Evolutionary conservation across 2,329 filamentous ascomycete genomes (phyloP).

Genomic region (Bipolaris oryzae): DNA sequence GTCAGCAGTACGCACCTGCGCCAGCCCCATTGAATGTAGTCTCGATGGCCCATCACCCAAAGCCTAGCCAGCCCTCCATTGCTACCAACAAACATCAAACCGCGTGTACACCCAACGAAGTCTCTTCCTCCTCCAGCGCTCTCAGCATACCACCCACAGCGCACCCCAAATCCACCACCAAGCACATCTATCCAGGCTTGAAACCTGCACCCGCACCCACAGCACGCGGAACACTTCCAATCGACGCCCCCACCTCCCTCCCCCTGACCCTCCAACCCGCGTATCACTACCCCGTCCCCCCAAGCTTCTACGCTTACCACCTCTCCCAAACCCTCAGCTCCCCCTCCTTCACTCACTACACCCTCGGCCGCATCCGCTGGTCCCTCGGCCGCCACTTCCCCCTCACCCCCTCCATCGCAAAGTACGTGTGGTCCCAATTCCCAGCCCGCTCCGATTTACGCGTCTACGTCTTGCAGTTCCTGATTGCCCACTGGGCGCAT

Average conservation of each 20-base stretch:
- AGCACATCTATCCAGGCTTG: too few relatives aligned
- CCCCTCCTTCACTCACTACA: slow-evolving; percentile 21
- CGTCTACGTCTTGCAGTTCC: slow-evolving; percentile 19
- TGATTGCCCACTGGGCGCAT: slow-evolving; percentile 17
- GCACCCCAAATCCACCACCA: too few relatives aligned
- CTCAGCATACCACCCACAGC: not conserved
- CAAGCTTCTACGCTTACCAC: slow-evolving; percentile 24
- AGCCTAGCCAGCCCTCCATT: not conserved
- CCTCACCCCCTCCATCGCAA: slow-evolving; percentile 19
- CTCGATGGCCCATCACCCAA: not conserved
- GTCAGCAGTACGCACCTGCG: not conserved
- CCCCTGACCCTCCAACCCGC: too few relatives aligned
- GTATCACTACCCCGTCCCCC: not conserved
- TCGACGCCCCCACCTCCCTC: too few relatives aligned
- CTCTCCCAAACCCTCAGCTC: slow-evolving; percentile 21
- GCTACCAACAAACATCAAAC: not conserved
- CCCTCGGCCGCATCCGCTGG: slow-evolving; percentile 16
- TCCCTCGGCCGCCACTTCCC: slow-evolving; percentile 16
- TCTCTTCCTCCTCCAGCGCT: not conserved
- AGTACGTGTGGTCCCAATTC: slow-evolving; percentile 14
- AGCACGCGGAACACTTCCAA: too few relatives aligned
- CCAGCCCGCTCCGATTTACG: slow-evolving; percentile 2
- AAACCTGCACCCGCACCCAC: too few relatives aligned
- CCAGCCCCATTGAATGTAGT: not conserved
- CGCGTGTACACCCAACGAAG: not conserved